Evolutionary conservation across 2,329 filamentous ascomycete genomes (phyloP).

Genomic region (Botryosphaeria dothidea): DNA sequence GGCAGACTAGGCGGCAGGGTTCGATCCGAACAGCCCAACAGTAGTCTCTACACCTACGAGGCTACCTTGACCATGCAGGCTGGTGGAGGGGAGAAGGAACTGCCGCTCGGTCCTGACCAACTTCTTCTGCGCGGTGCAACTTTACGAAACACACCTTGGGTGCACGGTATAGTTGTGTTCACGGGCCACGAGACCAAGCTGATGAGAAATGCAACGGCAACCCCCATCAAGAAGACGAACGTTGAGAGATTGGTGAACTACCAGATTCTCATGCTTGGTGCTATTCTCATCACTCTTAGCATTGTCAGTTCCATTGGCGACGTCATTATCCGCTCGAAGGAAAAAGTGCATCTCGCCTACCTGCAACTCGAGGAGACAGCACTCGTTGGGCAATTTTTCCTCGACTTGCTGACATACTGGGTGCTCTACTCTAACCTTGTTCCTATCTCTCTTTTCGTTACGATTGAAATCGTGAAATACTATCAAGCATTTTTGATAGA

Average conservation of each 20-base stretch:
- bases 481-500: constrained; percentile 98
- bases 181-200: constrained; percentile 98
- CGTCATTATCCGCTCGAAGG: constrained; percentile 71
- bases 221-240: constrained; percentile 95
- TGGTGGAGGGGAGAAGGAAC: constrained; percentile 89
- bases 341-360: constrained; percentile 67
- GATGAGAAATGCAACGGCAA: constrained; percentile 96
- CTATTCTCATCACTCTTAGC: constrained; percentile 79
- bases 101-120: constrained; percentile 88
- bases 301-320: constrained; percentile 91
- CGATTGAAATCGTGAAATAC: constrained; percentile 96
- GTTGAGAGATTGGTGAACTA: constrained; percentile 93
- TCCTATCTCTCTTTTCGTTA: constrained; percentile 96
- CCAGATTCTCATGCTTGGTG: constrained; percentile 87
- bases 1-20: constrained; percentile 83
- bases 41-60: constrained; percentile 97
- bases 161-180: constrained; percentile 94
- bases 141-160: constrained; percentile 93
- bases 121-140: constrained; percentile 90
- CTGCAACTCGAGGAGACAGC: constrained; percentile 59
- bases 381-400: constrained; percentile 75
- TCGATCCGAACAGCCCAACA: constrained; percentile 96
- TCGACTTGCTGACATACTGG: constrained; percentile 97
- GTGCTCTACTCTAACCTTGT: constrained; percentile 95
- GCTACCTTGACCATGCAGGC: constrained; percentile 89